Evolutionary conservation across 805 yeast species (phyloP).

Genomic region (Yamadazyma phyllophila): DNA sequence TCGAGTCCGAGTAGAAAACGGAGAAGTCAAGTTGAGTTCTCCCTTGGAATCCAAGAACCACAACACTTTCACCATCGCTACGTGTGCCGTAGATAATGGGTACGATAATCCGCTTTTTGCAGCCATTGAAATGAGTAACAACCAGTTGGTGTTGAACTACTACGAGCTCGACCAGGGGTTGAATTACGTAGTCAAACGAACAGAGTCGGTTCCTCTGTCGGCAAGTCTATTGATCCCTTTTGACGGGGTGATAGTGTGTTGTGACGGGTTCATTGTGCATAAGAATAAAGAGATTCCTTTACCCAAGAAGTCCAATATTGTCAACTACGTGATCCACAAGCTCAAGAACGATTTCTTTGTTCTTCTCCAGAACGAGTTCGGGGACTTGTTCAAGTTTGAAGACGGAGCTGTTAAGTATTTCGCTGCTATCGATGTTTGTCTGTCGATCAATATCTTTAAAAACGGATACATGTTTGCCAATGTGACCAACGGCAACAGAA

Average conservation of each 20-base stretch:
- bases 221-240: constrained; percentile 60
- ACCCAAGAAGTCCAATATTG: constrained; percentile 30
- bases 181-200: constrained; percentile 62
- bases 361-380: constrained; percentile 64
- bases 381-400: constrained; percentile 71
- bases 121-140: constrained; percentile 54
- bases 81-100: constrained; percentile 68
- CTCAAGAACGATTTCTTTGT: constrained; percentile 64
- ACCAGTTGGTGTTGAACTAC: constrained; percentile 45
- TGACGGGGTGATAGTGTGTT: constrained; percentile 70
- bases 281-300: constrained; percentile 31
- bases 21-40: constrained; percentile 53
- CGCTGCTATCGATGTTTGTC: constrained; percentile 67
- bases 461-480: constrained; percentile 76
- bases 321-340: constrained; percentile 62
- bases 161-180: constrained; percentile 87
- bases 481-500: constrained; percentile 59
- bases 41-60: constrained; percentile 68
- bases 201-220: constrained; percentile 20
- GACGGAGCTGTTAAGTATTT: constrained; percentile 60
- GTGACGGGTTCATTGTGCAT: constrained; percentile 53
- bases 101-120: constrained; percentile 86
- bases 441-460: constrained; percentile 57
- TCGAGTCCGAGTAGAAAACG: constrained; percentile 50
- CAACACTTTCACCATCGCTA: constrained; percentile 50